Base-by-base conservation (phyloP, 2,329 filamentous ascomycete species). In the Penicillium sp. region DNA sequence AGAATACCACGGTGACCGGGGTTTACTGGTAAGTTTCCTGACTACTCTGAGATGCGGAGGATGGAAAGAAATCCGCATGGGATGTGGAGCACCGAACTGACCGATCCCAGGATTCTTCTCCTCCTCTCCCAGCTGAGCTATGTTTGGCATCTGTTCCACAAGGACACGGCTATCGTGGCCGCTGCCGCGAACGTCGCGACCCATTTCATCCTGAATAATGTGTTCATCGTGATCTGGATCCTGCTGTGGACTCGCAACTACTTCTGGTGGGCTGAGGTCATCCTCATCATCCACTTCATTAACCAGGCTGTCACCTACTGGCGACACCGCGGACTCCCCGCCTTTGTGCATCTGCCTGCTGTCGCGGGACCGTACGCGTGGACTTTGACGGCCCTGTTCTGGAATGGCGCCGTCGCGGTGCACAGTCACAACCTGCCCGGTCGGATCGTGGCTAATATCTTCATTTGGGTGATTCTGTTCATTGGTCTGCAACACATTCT, bases 361-460 rank as follows among this genome's bases (percentile, higher is more conserved):
- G 84, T 91, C 21, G 86, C 87, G 15, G 89, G 85, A 0, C 91
- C 91, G 6, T 78, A 95, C 61, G 89, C 87, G 1, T 96, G 90
- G 89, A 91, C 87, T 13, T 89, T 94, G 66, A 85, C 93, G 13
- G 88, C 89, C 28, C 80, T 96, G 48, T 93, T 92, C 78, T 95
- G 90, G 89, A 89, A 90, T 63, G 91, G 91, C 8, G 90, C 91
- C 18, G 85, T 92, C 44, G 88, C 89, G 68, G 83, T 93, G n/a
- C 79, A 89, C 66, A 81, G 85, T 7, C 76, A 85, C 52, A 81
- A 77, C 52, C 71, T 90, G 4, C 79, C 86, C 2, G 86, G 88
- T n/a, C 79, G 89, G 44, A 86, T 95, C 60, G 82, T 94, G 23
- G 90, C 89, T 47, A 95, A 96, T 68, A 78, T 95, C 60, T 90